These are phyloP conservation scores for Sanghuangporus weigelae DNA, from an alignment of 1,284 basidiomycete genomes.

Conservation along the genomic window DNA sequence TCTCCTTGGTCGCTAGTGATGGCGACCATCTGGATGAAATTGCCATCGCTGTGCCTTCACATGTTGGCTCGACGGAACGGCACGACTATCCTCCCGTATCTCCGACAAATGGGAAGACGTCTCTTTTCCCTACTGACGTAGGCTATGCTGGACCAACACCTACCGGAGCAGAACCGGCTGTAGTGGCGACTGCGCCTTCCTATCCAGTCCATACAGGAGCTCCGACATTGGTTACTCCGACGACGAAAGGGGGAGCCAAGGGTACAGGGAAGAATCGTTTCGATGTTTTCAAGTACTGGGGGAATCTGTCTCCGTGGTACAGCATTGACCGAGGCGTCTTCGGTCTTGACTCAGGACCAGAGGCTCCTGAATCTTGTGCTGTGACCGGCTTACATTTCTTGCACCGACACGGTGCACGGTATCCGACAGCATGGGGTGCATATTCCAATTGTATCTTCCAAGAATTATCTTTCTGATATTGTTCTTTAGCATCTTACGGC, in stretches of 20 bases:
- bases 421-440: constrained; percentile 69
- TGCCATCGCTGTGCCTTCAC: constrained; percentile 41
- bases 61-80: constrained; percentile 63
- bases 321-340: constrained; percentile 65
- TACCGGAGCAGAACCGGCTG: constrained; percentile 76
- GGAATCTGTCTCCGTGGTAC: constrained; percentile 83
- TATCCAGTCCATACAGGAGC: constrained; percentile 72
- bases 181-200: constrained; percentile 72
- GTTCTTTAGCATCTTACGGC: constrained; percentile 48
- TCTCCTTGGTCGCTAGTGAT: background rate
- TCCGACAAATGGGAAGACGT: constrained; percentile 64
- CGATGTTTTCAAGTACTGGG: constrained; percentile 73
- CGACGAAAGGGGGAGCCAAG: constrained; percentile 21
- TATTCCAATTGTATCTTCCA: constrained; percentile 15
- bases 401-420: constrained; percentile 77
- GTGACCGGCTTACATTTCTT: constrained; percentile 73
- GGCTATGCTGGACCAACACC: constrained; percentile 81
- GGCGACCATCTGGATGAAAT: background rate
- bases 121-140: constrained; percentile 68
- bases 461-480: constrained; percentile 17
- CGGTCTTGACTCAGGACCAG: constrained; percentile 67
- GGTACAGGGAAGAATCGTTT: constrained; percentile 32
- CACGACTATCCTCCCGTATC: constrained; percentile 67
- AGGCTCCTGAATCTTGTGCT: constrained; percentile 62
- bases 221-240: constrained; percentile 55